Base-by-base conservation (phyloP, 2,329 filamentous ascomycete genomes). In the Capronia americana region DNA sequence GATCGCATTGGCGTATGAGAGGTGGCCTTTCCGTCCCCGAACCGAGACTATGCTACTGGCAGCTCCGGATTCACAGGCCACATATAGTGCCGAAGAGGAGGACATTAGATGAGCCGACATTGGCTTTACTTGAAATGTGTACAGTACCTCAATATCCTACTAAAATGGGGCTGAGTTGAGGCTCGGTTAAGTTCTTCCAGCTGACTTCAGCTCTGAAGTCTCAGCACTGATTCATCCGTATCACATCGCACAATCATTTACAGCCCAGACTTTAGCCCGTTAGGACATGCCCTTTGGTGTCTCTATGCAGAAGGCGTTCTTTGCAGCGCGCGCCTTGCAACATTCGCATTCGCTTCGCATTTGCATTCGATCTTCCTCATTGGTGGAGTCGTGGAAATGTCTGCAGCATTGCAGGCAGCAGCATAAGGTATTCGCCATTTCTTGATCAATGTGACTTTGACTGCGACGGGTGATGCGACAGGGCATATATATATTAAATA, bases 1-100 rank as follows among this genome's bases (percentile, higher is more conserved):
- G 17, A 66, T 74, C 23, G 72, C 71, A 11, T 34, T 74, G 30
- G 71, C 71, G 5, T 73, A 70, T 46, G 65, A 70, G 48, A 61
- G 63, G 17, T 74, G 69, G 68, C 71, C 72, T 1, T 69, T 71
- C 60, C 70, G 72, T 23, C 69, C 32, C 24, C 56, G 46, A 23
- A 64, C 55, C 2, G 53, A 63, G 17, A 61, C 63, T 17, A 70
- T 73, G 46, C 26, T 71, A 20, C 61, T 61, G 66, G 34, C 53
- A 12, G 53, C 30, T 32, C 28, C 55, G 38, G 63, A 69, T 54
- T 54, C 64, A 8, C 54, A 56, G 41, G 61, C 63, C 0, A 54
- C 57, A n/a, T 69, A 66, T 48, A 63, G 56, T 28, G 58, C 28
- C 3, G 20, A 54, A 10, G 58, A 53, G 23, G 28, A 32, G 14